A percentile compares a stretch with the other conserved stretches of the same genome.
phyloP scores from a whole-genome alignment of 179 eudicot genomes.

The Actinidia polygama region DNA sequence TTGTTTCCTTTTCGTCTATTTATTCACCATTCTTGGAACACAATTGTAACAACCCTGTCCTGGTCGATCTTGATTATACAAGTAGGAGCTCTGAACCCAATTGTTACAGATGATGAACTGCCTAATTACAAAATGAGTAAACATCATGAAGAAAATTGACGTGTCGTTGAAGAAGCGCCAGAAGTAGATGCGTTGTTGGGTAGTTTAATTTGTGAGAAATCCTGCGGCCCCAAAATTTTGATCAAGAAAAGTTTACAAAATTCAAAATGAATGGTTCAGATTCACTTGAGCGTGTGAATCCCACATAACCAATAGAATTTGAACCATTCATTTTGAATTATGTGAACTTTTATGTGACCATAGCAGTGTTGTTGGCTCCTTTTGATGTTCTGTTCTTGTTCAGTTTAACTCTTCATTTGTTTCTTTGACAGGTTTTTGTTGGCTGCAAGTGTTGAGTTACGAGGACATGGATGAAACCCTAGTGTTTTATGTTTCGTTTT shows the following conservation, averaged over 20 bases:
- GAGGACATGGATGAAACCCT: background rate
- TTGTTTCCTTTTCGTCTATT: too few species aligned
- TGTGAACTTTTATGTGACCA: too few species aligned
- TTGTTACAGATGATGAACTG: slow-evolving; percentile 51
- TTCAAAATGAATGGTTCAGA: too few species aligned
- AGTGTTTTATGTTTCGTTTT: background rate
- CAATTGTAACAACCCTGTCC: too few species aligned
- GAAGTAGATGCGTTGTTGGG: slow-evolving; percentile 34
- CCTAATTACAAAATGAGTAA: slow-evolving; percentile 70
- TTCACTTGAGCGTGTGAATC: too few species aligned
- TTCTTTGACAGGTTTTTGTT: background rate
- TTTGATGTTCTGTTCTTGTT: background rate
- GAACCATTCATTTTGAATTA: too few species aligned
- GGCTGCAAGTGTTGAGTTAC: slow-evolving; percentile 8
- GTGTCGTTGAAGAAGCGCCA: slow-evolving; percentile 77
- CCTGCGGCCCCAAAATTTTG: too few species aligned
- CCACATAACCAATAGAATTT: too few species aligned
- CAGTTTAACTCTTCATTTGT: background rate
- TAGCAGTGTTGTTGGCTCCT: background rate
- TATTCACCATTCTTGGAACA: too few species aligned
- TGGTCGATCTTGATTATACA: too few species aligned
- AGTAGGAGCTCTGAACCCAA: too few species aligned
- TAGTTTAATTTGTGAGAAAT: slow-evolving; percentile 6
- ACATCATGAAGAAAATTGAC: slow-evolving; percentile 79
- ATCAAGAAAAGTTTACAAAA: too few species aligned